These are phyloP conservation scores for Dichomitus squalens DNA, from an alignment of 1,284 basidiomycete species.

Conservation along the genomic window DNA sequence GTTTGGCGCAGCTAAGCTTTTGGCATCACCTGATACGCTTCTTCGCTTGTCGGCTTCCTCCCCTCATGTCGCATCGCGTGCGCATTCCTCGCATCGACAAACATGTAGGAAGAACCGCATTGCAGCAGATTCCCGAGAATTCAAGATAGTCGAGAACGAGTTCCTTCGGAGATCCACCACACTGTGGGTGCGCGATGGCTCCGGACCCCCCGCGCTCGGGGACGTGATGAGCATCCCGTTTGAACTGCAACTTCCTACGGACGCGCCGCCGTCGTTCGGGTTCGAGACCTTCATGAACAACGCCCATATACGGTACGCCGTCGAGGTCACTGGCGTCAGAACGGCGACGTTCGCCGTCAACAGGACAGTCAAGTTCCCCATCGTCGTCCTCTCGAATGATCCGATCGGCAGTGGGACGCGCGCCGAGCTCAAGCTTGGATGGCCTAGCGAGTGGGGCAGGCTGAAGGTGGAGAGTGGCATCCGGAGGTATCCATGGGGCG, in stretches of 20 bases:
- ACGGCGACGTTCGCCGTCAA: constrained; percentile 13
- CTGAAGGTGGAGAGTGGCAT: constrained; percentile 12
- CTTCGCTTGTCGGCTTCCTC: too few species aligned
- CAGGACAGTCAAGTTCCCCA: constrained; percentile 8
- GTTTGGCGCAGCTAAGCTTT: background rate
- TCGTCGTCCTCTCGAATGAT: constrained; percentile 15
- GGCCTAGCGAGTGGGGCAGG: constrained; percentile 18
- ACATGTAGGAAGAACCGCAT: constrained; percentile 12
- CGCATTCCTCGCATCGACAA: background rate
- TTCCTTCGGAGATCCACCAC: constrained; percentile 11
- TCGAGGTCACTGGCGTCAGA: constrained; percentile 14
- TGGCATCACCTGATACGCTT: background rate
- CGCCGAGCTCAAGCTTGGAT: constrained; percentile 16
- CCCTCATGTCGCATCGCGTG: background rate
- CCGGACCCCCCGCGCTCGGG: constrained; percentile 1
- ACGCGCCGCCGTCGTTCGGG: constrained; percentile 17
- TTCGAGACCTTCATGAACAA: constrained; percentile 18
- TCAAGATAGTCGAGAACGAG: constrained; percentile 9
- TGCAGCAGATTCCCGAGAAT: constrained; percentile 1
- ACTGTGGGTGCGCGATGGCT: constrained; percentile 5
- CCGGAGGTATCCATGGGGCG: constrained; percentile 19
- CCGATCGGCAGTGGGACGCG: constrained; percentile 11
- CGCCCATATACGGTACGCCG: constrained; percentile 15
- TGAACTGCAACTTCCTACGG: constrained; percentile 7
- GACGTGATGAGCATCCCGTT: constrained; percentile 13